These are phyloP conservation scores for Leccinellum luteum DNA, from an alignment of 768 basidiomycete species.

Conservation along the genomic window DNA sequence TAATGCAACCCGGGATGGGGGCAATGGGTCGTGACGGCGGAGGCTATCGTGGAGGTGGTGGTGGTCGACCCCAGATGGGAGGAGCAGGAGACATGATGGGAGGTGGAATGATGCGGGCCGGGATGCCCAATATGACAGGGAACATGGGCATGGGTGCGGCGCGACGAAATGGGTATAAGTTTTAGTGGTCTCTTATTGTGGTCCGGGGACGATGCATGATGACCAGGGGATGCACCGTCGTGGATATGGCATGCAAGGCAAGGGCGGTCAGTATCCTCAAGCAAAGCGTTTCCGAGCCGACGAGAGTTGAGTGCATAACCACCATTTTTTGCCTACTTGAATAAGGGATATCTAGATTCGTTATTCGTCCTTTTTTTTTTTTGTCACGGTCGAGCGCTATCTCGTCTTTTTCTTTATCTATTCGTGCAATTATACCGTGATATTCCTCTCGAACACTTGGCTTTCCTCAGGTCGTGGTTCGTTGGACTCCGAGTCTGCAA, in stretches of 20 bases:
- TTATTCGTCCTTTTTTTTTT: background rate
- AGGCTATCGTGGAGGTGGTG: constrained; percentile 33
- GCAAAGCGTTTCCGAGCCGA: constrained; percentile 57
- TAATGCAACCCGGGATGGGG: constrained; percentile 21
- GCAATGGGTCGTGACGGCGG: constrained; percentile 40
- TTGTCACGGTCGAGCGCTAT: constrained; percentile 14
- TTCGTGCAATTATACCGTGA: constrained; percentile 25
- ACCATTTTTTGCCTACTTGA: background rate
- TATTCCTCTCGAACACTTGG: no score
- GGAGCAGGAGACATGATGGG: constrained; percentile 33
- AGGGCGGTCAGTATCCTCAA: constrained; percentile 41
- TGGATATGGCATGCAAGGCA: constrained; percentile 45
- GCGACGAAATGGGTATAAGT: constrained; percentile 52
- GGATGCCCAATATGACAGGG: constrained; percentile 41
- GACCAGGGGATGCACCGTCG: no score
- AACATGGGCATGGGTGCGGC: constrained; percentile 45
- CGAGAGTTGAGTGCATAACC: constrained; percentile 29
- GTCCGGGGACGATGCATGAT: no score
- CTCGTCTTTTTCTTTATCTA: constrained; percentile 20
- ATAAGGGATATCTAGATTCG: background rate
- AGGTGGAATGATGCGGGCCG: constrained; percentile 39
- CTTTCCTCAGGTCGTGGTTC: no score
- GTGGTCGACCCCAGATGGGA: constrained; percentile 29
- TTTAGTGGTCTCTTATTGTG: constrained; percentile 27
- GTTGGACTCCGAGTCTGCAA: no score